A percentile compares a stretch with the other conserved stretches of the same genome.
Evolutionary conservation across 2,329 filamentous ascomycete species (phyloP).

Genomic region (Colletotrichum lindemuthianum): DNA sequence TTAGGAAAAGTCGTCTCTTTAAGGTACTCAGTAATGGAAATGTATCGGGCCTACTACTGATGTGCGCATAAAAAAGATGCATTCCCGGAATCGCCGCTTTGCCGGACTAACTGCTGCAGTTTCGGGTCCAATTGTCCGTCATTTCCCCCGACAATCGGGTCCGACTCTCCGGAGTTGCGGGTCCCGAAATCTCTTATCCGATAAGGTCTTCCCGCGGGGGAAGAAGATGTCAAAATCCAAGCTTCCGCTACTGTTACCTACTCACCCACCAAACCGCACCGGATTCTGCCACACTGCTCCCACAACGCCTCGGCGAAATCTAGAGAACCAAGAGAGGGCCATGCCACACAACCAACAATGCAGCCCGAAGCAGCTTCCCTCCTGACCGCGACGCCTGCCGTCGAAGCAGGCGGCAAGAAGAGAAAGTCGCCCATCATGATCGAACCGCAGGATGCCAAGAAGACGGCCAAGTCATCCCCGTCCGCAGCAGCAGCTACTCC

Average conservation of each 20-base stretch:
- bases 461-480: slow-evolving; percentile 23
- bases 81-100: too few relatives aligned
- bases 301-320: too few relatives aligned
- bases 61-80: too few relatives aligned
- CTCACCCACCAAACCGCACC: background rate
- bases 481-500: slow-evolving; percentile 20
- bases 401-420: slow-evolving; percentile 17
- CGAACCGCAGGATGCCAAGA: slow-evolving; percentile 17
- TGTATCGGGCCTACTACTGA: too few relatives aligned
- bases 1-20: too few relatives aligned
- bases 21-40: too few relatives aligned
- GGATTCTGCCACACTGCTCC: too few relatives aligned
- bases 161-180: slow-evolving; percentile 11
- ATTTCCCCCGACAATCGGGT: slow-evolving; percentile 1
- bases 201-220: slow-evolving; percentile 26
- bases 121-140: too few relatives aligned
- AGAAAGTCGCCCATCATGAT: slow-evolving; percentile 22
- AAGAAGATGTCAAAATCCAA: slow-evolving; percentile 11
- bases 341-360: background rate
- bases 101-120: too few relatives aligned
- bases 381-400: too few relatives aligned
- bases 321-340: too few relatives aligned
- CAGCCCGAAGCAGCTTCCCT: too few relatives aligned
- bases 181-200: slow-evolving; percentile 27
- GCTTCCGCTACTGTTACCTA: background rate